Percentiles rank a stretch among this genome's conserved stretches.
phyloP scores from a whole-genome alignment of 768 basidiomycete species.

The Suillus fuscotomentosus region DNA sequence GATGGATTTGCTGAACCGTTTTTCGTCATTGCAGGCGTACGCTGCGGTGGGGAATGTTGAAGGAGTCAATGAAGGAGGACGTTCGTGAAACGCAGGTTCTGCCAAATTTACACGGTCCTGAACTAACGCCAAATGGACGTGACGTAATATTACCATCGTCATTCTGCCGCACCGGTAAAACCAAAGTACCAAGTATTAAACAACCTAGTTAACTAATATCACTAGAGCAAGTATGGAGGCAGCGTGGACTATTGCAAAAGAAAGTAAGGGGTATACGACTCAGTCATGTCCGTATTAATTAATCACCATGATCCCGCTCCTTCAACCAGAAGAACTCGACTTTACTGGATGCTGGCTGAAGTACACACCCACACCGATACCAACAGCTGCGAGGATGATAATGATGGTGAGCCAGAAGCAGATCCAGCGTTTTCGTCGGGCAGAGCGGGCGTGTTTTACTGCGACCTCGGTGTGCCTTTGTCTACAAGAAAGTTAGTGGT shows the following conservation, averaged over 20 bases:
- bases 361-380: slow-evolving; percentile 29
- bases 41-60: not conserved
- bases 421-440: slow-evolving; percentile 83
- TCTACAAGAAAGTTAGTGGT: slow-evolving; percentile 33
- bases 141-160: slow-evolving; percentile 4
- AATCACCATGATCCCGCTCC: not conserved
- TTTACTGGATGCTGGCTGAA: slow-evolving; percentile 13
- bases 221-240: not conserved
- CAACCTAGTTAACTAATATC: not conserved
- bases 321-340: slow-evolving; percentile 5
- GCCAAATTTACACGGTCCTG: not conserved
- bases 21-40: not conserved
- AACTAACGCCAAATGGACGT: not conserved
- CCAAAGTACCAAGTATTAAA: not conserved
- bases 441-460: slow-evolving; percentile 62
- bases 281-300: not conserved
- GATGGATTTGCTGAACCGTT: slow-evolving; percentile 28
- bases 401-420: slow-evolving; percentile 68
- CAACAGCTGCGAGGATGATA: slow-evolving; percentile 50
- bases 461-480: slow-evolving; percentile 63
- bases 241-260: not conserved
- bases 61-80: not conserved
- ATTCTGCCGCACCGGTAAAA: not conserved
- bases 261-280: slow-evolving; percentile 1
- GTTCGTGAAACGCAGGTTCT: not conserved